These are phyloP conservation scores for Naematelia aurantialba DNA, from an alignment of 768 basidiomycete genomes.

Conservation along the genomic window DNA sequence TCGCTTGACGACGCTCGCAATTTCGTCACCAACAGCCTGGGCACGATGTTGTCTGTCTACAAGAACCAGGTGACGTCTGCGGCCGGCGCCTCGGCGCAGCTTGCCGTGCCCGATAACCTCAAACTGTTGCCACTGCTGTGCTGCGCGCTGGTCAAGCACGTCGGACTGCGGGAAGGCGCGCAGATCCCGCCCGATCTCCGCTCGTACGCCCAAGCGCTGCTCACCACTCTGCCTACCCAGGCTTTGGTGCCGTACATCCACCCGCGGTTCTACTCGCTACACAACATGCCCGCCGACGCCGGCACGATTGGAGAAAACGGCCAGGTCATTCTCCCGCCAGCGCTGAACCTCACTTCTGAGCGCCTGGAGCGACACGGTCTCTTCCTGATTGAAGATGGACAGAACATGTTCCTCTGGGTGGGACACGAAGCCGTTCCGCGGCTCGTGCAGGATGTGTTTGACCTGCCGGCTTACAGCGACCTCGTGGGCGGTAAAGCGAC, in stretches of 20 bases:
- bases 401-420: slow-evolving; percentile 96
- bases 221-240: slow-evolving; percentile 88
- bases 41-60: slow-evolving; percentile 79
- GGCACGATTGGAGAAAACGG: slow-evolving; percentile 88
- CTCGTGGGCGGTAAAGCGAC: slow-evolving; percentile 92
- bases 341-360: slow-evolving; percentile 89
- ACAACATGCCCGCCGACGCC: slow-evolving; percentile 81
- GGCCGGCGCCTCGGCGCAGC: slow-evolving; percentile 86
- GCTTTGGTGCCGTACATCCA: slow-evolving; percentile 88
- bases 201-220: slow-evolving; percentile 86
- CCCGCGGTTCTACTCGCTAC: slow-evolving; percentile 90
- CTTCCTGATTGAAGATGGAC: slow-evolving; percentile 94
- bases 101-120: slow-evolving; percentile 88
- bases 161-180: slow-evolving; percentile 89
- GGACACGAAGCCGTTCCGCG: slow-evolving; percentile 98
- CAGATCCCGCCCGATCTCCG: slow-evolving; percentile 96
- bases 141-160: slow-evolving; percentile 90
- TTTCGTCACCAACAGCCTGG: slow-evolving; percentile 73
- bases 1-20: slow-evolving; percentile 88
- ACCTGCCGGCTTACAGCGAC: slow-evolving; percentile 78
- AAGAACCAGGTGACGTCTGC: slow-evolving; percentile 95
- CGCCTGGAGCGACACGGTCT: slow-evolving; percentile 90
- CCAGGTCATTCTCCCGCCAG: slow-evolving; percentile 71
- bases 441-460: slow-evolving; percentile 88
- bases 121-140: slow-evolving; percentile 88